A percentile compares a stretch with the other conserved stretches of the same genome.
These are phyloP conservation scores for Gastrodia elata DNA, from an alignment of 106 monocot genomes.

Conservation along the genomic window DNA sequence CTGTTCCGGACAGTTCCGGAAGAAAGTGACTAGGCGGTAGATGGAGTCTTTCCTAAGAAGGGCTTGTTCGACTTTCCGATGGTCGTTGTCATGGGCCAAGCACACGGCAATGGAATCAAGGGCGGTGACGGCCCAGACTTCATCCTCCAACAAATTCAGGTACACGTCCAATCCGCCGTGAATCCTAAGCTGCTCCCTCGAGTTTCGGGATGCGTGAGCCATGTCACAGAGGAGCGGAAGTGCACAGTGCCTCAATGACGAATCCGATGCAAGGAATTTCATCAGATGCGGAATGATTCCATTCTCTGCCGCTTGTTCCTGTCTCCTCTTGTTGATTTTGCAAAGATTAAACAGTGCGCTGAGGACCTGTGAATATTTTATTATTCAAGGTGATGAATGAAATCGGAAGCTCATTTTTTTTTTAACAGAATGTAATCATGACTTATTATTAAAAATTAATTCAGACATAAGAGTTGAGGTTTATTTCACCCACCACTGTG, in stretches of 20 bases:
- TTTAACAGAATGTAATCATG: no score
- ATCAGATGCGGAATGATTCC: conserved; percentile 96
- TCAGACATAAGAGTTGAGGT: no score
- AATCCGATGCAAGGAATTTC: conserved; percentile 80
- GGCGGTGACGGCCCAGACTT: conserved; percentile 83
- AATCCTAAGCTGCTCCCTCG: conserved; percentile 84
- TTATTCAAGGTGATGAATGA: no score
- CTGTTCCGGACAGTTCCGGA: conserved; percentile 83
- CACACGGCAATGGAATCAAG: conserved; percentile 91
- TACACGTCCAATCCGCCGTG: conserved; percentile 94
- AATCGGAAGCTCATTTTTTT: no score
- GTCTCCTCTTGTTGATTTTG: conserved; percentile 97
- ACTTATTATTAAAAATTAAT: no score
- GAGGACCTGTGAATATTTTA: conserved; percentile 62
- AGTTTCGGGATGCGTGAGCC: conserved; percentile 97
- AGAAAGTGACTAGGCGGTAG: conserved; percentile 82
- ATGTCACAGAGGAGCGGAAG: conserved; percentile 90
- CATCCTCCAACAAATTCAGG: conserved; percentile 84
- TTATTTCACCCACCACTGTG: no score
- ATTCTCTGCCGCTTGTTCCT: conserved; percentile 98
- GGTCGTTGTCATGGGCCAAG: conserved; percentile 91
- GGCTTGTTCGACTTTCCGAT: conserved; percentile 83
- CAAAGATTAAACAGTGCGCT: conserved; percentile 93
- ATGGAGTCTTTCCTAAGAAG: conserved; percentile 93
- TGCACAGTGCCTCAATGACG: conserved; percentile 82